Conservation (phyloP, 2,329 filamentous ascomycete species). For the Ceratocystiopsis minuta region DNA sequence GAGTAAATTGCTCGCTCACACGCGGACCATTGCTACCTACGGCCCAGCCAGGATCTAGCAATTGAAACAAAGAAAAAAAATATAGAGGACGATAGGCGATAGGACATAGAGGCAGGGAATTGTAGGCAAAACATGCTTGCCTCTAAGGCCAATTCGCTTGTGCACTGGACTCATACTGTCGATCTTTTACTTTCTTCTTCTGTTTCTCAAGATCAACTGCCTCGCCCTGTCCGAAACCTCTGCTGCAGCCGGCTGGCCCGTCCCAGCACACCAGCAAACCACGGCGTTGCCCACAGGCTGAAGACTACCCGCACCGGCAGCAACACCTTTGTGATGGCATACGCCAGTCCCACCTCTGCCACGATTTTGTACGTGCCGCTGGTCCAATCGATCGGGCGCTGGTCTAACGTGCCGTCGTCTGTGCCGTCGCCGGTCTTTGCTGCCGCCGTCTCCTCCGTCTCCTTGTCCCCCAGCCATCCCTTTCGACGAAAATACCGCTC, state of each 20-base stretch:
- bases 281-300: slow-evolving; percentile 81
- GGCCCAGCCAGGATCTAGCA: neutral
- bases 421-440: neutral
- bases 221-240: too few relatives aligned
- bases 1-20: slow-evolving; percentile 31
- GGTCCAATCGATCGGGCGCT: slow-evolving; percentile 8
- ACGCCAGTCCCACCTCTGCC: slow-evolving; percentile 66
- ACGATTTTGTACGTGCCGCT: slow-evolving; percentile 37
- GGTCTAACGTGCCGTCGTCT: slow-evolving; percentile 20
- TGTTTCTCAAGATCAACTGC: neutral
- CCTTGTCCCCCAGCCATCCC: slow-evolving; percentile 49
- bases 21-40: too few relatives aligned
- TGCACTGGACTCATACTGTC: too few relatives aligned
- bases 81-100: neutral
- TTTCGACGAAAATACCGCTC: slow-evolving; percentile 61
- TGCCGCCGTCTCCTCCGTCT: slow-evolving; percentile 1
- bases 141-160: neutral
- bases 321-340: slow-evolving; percentile 73
- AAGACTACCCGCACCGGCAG: slow-evolving; percentile 57
- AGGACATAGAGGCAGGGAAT: too few relatives aligned
- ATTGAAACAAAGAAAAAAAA: slow-evolving; percentile 2
- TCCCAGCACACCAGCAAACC: slow-evolving; percentile 60
- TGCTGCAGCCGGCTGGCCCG: slow-evolving; percentile 7
- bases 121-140: neutral
- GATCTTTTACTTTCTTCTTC: neutral